phyloP scores from a whole-genome alignment of 805 yeast genomes.

The Candida glaebosa region DNA sequence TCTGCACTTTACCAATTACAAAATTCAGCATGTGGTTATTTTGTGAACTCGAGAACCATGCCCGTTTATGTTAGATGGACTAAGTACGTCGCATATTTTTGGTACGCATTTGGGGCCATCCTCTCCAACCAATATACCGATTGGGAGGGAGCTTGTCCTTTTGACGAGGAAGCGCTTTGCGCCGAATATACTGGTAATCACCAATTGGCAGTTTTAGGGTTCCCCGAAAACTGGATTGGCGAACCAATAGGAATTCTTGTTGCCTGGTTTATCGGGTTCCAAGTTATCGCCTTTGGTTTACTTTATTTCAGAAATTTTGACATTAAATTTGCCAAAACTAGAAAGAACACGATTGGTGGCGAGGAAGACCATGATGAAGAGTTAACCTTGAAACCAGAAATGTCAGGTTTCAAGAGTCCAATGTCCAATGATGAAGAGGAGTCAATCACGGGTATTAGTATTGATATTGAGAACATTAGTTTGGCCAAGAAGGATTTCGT shows the following conservation, averaged over 20 bases:
- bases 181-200: conserved; percentile 51
- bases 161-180: conserved; percentile 20
- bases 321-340: conserved; percentile 44
- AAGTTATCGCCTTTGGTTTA: conserved; percentile 45
- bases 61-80: conserved; percentile 89
- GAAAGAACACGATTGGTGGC: conserved; percentile 29
- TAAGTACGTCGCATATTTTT: conserved; percentile 69
- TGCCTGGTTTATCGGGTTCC: conserved; percentile 58
- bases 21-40: conserved; percentile 77
- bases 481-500: background rate
- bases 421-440: background rate
- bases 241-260: conserved; percentile 60
- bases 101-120: conserved; percentile 74
- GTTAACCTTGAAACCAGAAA: background rate
- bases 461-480: conserved; percentile 5
- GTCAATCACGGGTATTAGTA: background rate
- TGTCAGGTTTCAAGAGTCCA: conserved; percentile 1
- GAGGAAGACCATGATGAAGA: conserved; percentile 16
- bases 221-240: conserved; percentile 58
- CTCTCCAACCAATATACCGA: conserved; percentile 63
- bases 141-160: conserved; percentile 58
- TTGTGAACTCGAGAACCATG: conserved; percentile 65
- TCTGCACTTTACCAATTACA: conserved; percentile 68
- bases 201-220: conserved; percentile 56
- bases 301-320: conserved; percentile 50